These are phyloP conservation scores for Trichosporon ovoides DNA, from an alignment of 1,284 basidiomycete species.

Conservation along the genomic window DNA sequence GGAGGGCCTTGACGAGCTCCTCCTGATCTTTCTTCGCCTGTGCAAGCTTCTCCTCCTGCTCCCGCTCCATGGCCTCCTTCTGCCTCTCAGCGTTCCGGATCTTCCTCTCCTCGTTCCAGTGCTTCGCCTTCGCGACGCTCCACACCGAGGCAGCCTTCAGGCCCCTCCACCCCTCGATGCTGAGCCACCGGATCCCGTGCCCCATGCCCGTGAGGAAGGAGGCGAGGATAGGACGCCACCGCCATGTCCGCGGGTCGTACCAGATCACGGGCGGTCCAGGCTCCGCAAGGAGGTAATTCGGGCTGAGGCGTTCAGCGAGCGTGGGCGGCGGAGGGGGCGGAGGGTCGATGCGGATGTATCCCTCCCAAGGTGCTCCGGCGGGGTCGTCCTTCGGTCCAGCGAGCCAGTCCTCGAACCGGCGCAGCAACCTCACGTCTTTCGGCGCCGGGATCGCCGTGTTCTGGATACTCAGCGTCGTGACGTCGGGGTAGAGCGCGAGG, in stretches of 20 bases:
- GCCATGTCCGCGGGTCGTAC: constrained; percentile 2
- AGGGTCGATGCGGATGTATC: constrained; percentile 22
- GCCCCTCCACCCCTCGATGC: neutral
- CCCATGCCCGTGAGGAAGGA: neutral
- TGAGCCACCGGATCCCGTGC: neutral
- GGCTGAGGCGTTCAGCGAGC: neutral
- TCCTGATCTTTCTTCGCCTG: neutral
- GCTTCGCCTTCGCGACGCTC: neutral
- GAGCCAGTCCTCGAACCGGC: constrained; percentile 41
- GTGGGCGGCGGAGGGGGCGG: neutral
- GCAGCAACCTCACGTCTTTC: constrained; percentile 38
- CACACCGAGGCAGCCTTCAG: neutral
- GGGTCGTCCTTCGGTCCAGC: constrained; percentile 17
- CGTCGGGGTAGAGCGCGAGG: constrained; percentile 36
- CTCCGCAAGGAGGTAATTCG: neutral
- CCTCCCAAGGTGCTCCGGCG: constrained; percentile 17
- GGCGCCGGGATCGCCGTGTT: constrained; percentile 42
- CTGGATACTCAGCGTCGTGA: constrained; percentile 23
- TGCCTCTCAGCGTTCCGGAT: neutral
- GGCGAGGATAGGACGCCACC: neutral
- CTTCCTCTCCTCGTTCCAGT: neutral
- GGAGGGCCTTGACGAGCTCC: neutral
- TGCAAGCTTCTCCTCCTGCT: neutral
- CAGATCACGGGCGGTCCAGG: neutral
- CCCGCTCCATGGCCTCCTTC: neutral